Conservation (phyloP, 176 grass and related monocot genomes). For the Zoysia pacifica region DNA sequence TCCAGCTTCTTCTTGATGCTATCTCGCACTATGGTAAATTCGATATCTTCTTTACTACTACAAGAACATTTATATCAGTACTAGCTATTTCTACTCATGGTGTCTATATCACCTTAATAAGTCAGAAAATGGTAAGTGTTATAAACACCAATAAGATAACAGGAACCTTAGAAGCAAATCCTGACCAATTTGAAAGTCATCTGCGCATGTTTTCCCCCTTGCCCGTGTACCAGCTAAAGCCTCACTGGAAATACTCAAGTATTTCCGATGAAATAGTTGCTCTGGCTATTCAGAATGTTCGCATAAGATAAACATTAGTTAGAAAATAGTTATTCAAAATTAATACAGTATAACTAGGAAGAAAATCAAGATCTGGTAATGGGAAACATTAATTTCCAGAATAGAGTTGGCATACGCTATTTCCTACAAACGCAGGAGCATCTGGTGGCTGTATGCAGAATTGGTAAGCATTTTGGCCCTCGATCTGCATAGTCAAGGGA, state of each 20-base stretch:
- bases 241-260: conserved; percentile 90
- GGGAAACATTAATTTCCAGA: background rate
- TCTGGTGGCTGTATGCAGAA: conserved; percentile 88
- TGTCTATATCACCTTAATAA: conserved; percentile 12
- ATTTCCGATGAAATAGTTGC: conserved; percentile 97
- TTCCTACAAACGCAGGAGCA: conserved; percentile 89
- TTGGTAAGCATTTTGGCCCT: conserved; percentile 95
- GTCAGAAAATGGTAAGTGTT: conserved; percentile 2
- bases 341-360: background rate
- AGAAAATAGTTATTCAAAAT: conserved; percentile 35
- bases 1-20: conserved; percentile 88
- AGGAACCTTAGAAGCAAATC: conserved; percentile 87
- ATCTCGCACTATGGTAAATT: conserved; percentile 86
- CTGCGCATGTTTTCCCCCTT: conserved; percentile 65
- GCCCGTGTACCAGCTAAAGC: conserved; percentile 92
- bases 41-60: conserved; percentile 89
- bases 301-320: conserved; percentile 62
- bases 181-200: conserved; percentile 84
- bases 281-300: conserved; percentile 99
- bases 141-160: conserved; percentile 23
- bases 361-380: background rate
- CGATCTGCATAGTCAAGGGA: conserved; percentile 43
- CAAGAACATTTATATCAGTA: conserved; percentile 39
- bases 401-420: conserved; percentile 77
- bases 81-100: background rate